phyloP scores from a whole-genome alignment of 768 basidiomycete genomes.

The Xerocomus brunneocitrinus region DNA sequence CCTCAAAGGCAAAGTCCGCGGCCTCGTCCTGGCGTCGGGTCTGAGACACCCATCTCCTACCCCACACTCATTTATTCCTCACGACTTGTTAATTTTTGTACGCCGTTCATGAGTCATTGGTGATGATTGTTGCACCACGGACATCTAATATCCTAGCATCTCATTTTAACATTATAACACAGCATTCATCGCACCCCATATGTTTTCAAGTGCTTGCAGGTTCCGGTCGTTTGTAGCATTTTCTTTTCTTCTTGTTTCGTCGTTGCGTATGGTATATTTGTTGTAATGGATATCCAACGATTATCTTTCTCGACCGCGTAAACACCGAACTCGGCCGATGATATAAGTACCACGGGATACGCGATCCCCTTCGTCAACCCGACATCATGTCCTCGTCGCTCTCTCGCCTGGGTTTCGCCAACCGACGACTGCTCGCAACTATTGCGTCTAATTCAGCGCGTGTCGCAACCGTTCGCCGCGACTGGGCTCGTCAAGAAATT shows the following conservation, averaged over 20 bases:
- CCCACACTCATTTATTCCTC: constrained; percentile 23
- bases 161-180: constrained; percentile 31
- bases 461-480: constrained; percentile 39
- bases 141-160: constrained; percentile 30
- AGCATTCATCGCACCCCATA: constrained; percentile 26
- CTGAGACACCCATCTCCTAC: constrained; percentile 25
- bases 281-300: constrained; percentile 24
- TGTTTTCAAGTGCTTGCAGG: constrained; percentile 19
- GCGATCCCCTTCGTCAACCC: neutral
- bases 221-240: constrained; percentile 30
- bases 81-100: constrained; percentile 20
- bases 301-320: neutral
- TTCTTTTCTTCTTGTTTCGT: constrained; percentile 24
- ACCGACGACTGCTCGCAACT: constrained; percentile 57
- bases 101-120: constrained; percentile 21
- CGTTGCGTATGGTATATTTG: constrained; percentile 25
- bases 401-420: constrained; percentile 10
- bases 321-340: constrained; percentile 6
- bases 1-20: constrained; percentile 30
- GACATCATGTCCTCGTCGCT: constrained; percentile 10
- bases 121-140: constrained; percentile 27
- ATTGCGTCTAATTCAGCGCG: constrained; percentile 28
- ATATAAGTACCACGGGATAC: neutral
- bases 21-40: constrained; percentile 57
- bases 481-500: constrained; percentile 79